These are phyloP conservation scores for Dendrocalamus sinicus DNA, from an alignment of 176 grass and related monocot species.

Conservation along the genomic window DNA sequence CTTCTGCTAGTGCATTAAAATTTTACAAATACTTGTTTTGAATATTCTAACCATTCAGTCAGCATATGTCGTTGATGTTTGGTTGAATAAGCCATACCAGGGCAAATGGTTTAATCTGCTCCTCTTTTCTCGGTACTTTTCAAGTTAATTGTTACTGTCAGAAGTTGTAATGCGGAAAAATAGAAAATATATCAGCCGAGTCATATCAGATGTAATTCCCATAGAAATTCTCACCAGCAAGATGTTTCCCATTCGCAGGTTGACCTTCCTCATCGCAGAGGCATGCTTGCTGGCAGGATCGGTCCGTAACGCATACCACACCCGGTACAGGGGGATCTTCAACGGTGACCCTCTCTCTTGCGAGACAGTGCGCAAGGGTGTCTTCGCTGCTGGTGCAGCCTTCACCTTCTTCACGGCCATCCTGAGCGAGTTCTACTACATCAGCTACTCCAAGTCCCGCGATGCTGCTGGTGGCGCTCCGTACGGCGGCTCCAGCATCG, in stretches of 20 bases:
- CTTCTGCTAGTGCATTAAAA: not conserved
- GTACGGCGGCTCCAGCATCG: slow-evolving; percentile 61
- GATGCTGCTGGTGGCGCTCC: slow-evolving; percentile 52
- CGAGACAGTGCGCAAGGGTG: slow-evolving; percentile 84
- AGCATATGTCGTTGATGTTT: not conserved
- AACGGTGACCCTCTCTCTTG: slow-evolving; percentile 53
- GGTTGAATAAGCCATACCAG: not conserved
- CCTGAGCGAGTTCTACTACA: slow-evolving; percentile 83
- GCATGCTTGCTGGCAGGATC: slow-evolving; percentile 79
- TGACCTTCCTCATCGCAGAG: slow-evolving; percentile 79
- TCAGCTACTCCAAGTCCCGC: slow-evolving; percentile 62
- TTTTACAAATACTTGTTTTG: not conserved
- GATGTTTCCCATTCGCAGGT: slow-evolving; percentile 46
- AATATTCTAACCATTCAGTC: slow-evolving; percentile 16
- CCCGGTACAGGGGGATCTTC: slow-evolving; percentile 67
- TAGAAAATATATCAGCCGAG: not conserved
- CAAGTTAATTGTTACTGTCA: not conserved
- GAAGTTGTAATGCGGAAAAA: not conserved
- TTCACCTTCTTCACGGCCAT: slow-evolving; percentile 89
- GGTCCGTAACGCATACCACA: slow-evolving; percentile 87
- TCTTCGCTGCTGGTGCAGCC: slow-evolving; percentile 82
- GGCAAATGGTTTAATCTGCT: not conserved
- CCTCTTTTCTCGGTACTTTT: not conserved
- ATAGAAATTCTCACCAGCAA: not conserved
- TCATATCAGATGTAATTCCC: slow-evolving; percentile 12